Base-by-base conservation (phyloP, 2,329 filamentous ascomycete species). In the Dactylella cylindrospora region DNA sequence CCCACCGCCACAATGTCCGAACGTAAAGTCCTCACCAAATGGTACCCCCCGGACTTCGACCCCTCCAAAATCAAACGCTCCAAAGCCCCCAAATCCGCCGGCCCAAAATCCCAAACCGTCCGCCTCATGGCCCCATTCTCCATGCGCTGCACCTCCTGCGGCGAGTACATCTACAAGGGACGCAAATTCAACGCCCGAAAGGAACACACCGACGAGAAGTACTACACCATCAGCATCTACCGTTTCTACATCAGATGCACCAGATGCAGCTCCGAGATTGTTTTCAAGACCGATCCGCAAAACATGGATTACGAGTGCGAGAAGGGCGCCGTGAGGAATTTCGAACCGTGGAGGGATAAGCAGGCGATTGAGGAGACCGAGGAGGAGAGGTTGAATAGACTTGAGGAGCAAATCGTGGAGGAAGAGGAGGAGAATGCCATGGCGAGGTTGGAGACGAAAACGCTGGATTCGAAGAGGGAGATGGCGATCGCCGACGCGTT, bases 401-500 rank as follows among this genome's bases (percentile, higher is more conserved):
- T 97, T 3, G 90, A 96, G 75, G 78, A 62, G 15, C 47, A 62
- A 43, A 62, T 62, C 22, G 20, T 41, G 8, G 49, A 81, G 66
- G 76, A 84, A 66, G 81, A 84, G 57, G 89, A 95, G 73, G 80
- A 84, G 66, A 90, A 96, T 72, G 88, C 89, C 17, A 98, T 98
- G 94, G 86, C 86, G 54, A 90, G 96, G 71, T 75, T 98, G 39
- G 93, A 98, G 75, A 85, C 86, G 65, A 97, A 97, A 76, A 95
- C 91, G 51, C 76, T 86, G 17, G 93, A 98, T 72, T 90, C 90
- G 0, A 90, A 93, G 76, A 80, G 86, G 32, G 93, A 98, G 74
- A 98, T 98, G 90, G 88, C 87, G 13, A 88, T 96, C 36, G 93
- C 93, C 1, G 93, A 98, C 76, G 91, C 90, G 5, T 76, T 98